These are phyloP conservation scores for Boletus sp. DNA, from an alignment of 1,284 basidiomycete genomes.

Conservation along the genomic window DNA sequence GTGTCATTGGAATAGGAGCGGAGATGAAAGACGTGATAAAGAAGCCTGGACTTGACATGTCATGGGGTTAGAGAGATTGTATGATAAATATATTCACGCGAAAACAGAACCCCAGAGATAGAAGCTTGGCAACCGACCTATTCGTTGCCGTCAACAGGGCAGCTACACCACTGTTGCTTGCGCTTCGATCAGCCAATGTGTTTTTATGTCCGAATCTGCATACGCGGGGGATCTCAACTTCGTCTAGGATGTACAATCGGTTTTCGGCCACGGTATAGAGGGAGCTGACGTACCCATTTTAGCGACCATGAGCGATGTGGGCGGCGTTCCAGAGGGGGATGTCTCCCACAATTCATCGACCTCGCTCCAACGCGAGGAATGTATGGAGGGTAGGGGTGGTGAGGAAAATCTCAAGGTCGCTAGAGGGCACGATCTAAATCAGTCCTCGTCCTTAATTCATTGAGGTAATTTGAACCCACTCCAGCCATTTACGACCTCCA, in stretches of 20 bases:
- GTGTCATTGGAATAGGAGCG: slow-evolving; percentile 28
- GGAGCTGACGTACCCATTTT: slow-evolving; percentile 40
- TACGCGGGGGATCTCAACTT: slow-evolving; percentile 30
- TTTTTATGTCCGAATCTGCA: slow-evolving; percentile 28
- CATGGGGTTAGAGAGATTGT: slow-evolving; percentile 26
- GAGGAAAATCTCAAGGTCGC: slow-evolving; percentile 29
- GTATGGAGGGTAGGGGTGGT: slow-evolving; percentile 35
- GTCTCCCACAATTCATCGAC: slow-evolving; percentile 43
- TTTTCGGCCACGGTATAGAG: background rate
- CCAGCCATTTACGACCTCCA: slow-evolving; percentile 58
- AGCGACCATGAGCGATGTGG: slow-evolving; percentile 34
- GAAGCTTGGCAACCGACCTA: slow-evolving; percentile 22
- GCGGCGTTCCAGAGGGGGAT: slow-evolving; percentile 34
- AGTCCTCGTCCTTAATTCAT: slow-evolving; percentile 1
- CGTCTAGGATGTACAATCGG: slow-evolving; percentile 19
- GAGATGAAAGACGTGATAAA: slow-evolving; percentile 35
- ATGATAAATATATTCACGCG: slow-evolving; percentile 16
- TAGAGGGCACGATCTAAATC: slow-evolving; percentile 9
- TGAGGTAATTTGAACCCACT: slow-evolving; percentile 35
- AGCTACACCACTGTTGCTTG: slow-evolving; percentile 2
- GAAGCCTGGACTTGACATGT: slow-evolving; percentile 30
- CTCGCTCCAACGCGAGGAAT: slow-evolving; percentile 35
- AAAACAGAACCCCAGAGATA: slow-evolving; percentile 14
- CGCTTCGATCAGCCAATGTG: slow-evolving; percentile 5
- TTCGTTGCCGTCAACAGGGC: slow-evolving; percentile 19